Conservation (phyloP, 148 eudicot species). For the Rhododendron simsii region DNA sequence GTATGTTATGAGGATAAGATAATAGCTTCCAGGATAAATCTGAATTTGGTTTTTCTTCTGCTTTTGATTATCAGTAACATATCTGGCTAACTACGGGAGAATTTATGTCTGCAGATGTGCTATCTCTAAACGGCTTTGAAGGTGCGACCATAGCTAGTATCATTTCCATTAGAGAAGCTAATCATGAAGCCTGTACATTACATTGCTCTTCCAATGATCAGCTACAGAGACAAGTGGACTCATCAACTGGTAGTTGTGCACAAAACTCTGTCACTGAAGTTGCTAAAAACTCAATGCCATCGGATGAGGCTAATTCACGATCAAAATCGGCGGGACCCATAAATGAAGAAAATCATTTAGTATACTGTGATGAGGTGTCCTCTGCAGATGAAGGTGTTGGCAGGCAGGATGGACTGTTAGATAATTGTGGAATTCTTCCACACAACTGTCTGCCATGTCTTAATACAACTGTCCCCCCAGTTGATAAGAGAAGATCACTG, state of each 20-base stretch:
- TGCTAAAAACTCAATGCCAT: constrained; percentile 32
- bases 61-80: neutral
- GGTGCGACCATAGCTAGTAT: constrained; percentile 29
- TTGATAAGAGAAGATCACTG: constrained; percentile 70
- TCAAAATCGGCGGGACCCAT: constrained; percentile 17
- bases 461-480: constrained; percentile 52
- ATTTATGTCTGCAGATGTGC: constrained; percentile 41
- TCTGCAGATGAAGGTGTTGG: constrained; percentile 48
- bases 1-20: constrained; percentile 27
- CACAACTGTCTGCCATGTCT: constrained; percentile 82
- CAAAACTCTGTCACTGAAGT: constrained; percentile 45
- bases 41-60: constrained; percentile 1
- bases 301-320: constrained; percentile 13
- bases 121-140: constrained; percentile 49
- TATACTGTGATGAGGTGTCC: constrained; percentile 54
- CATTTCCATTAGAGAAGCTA: constrained; percentile 28
- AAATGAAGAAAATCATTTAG: constrained; percentile 45
- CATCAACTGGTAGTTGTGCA: constrained; percentile 38
- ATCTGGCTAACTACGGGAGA: neutral
- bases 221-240: constrained; percentile 23
- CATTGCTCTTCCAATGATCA: constrained; percentile 16
- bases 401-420: constrained; percentile 51
- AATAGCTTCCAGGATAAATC: neutral
- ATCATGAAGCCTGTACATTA: constrained; percentile 16
- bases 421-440: constrained; percentile 68